phyloP scores from a whole-genome alignment of 2,329 filamentous ascomycete species.

The Venturia nashicola region DNA sequence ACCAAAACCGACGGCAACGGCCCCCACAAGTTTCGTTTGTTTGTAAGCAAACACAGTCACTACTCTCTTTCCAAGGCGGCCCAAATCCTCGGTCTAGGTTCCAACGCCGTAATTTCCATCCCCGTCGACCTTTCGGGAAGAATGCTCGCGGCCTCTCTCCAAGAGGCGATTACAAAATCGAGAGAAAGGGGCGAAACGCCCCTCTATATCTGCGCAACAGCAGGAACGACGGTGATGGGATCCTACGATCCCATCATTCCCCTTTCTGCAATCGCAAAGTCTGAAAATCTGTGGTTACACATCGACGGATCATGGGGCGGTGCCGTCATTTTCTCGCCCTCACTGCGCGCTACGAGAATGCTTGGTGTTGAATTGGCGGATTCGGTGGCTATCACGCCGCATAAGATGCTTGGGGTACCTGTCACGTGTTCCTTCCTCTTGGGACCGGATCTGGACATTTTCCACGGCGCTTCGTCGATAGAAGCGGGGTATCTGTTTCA shows the following conservation, averaged over 20 bases:
- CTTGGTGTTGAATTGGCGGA: constrained; percentile 62
- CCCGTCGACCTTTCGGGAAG: constrained; percentile 59
- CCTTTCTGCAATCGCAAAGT: constrained; percentile 58
- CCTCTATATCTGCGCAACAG: constrained; percentile 91
- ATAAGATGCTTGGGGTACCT: constrained; percentile 94
- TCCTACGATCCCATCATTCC: constrained; percentile 70
- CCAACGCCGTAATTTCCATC: constrained; percentile 58
- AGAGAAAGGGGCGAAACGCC: constrained; percentile 61
- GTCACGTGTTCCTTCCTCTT: constrained; percentile 86
- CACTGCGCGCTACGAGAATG: constrained; percentile 49
- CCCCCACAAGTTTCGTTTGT: constrained; percentile 56
- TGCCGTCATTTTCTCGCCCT: constrained; percentile 62
- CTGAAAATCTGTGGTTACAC: constrained; percentile 76
- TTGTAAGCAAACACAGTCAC: constrained; percentile 83
- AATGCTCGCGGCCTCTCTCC: constrained; percentile 58
- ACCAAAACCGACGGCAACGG: constrained; percentile 57
- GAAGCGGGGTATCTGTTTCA: constrained; percentile 62
- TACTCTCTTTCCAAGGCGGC: constrained; percentile 93
- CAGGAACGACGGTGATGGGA: constrained; percentile 85
- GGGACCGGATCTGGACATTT: constrained; percentile 59
- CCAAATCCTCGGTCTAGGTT: constrained; percentile 78
- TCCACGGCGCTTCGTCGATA: constrained; percentile 75
- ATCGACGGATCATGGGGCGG: constrained; percentile 90
- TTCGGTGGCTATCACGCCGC: constrained; percentile 78
- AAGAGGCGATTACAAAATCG: constrained; percentile 48